Evolutionary conservation across 345 rosid genomes (phyloP), one percentile per base, ranked within the genome.

Genomic region (Sisymbrium altissimum): DNA sequence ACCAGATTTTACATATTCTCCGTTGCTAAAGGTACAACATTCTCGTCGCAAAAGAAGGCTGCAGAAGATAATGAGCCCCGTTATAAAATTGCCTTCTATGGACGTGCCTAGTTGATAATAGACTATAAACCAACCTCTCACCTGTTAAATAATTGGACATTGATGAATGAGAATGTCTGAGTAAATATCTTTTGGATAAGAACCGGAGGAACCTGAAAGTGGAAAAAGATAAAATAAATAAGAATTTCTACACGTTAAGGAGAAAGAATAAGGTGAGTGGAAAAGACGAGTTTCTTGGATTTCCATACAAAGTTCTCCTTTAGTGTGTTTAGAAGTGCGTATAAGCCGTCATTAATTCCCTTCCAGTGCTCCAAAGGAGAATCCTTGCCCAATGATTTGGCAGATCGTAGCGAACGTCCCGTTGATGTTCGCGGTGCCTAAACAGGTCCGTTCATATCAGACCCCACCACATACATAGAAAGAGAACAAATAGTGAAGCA

Each of bases 1-100:
- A 49, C 99, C 99, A 69, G 99, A 48, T 83, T 95, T 95, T 54
- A 95, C 96, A 66, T 85, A 89, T 81, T 95, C 99, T 38, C 99
- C 97, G 58, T 95, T 95, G 87, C 97, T 95, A 76, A 95, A 95
- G 73, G 97, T 88, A 84, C 99, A 95, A 64, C 99, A 95, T 82
- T 92, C 99, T 17, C 97, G 96, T 19, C 97, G 93, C 66, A 95
- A 82, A 73, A 95, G 99, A 79, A 95, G 97, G 81, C 97, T 91
- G 85, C 64, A 78, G 41, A 72, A 53, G 63, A 66, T 13, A 77
- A 57, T n/a, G 74, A 60, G 73, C 63, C 56, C 76, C 38, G 44
- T 77, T 56, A 70, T 35, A 45, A 33, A n/a, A 55, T 29, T 62
- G 49, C 41, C 58, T 50, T 50, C 3, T 39, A 68, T 23, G n/a